Conservation (phyloP, 1,284 basidiomycete genomes). For the Microbotryum intermedium region DNA sequence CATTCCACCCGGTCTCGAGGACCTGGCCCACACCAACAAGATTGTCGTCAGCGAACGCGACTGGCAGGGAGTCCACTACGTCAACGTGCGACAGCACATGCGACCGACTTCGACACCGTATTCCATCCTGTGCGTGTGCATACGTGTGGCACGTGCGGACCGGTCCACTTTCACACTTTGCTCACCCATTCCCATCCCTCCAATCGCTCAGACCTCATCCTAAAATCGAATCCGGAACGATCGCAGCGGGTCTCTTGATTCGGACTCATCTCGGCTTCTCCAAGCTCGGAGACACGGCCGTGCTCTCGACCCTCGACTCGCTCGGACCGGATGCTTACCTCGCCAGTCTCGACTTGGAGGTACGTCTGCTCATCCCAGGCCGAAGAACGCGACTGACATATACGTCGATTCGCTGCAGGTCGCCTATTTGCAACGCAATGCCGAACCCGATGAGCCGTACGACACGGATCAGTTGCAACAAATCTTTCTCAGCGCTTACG, state of each 20-base stretch:
- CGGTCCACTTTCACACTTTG: no score
- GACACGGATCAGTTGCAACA: constrained; percentile 75
- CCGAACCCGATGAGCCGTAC: constrained; percentile 42
- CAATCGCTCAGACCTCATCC: constrained; percentile 25
- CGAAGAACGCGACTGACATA: not conserved
- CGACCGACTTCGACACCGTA: not conserved
- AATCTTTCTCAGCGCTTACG: constrained; percentile 63
- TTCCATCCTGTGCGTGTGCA: constrained; percentile 17
- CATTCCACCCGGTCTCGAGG: no score
- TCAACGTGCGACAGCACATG: constrained; percentile 26
- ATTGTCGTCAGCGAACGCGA: constrained; percentile 67
- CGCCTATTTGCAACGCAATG: constrained; percentile 30
- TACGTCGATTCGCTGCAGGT: constrained; percentile 1
- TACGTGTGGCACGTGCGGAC: not conserved
- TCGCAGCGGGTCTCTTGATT: constrained; percentile 52
- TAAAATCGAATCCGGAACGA: constrained; percentile 32
- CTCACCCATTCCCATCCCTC: not conserved
- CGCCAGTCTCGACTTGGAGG: constrained; percentile 26
- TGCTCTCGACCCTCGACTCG: constrained; percentile 46
- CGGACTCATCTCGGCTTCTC: constrained; percentile 69
- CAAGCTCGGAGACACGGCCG: constrained; percentile 62
- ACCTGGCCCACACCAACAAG: constrained; percentile 63
- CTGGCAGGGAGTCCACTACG: constrained; percentile 43
- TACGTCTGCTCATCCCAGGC: not conserved
- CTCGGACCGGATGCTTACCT: constrained; percentile 23